Base-by-base conservation (phyloP, 176 grass and related monocot species). In the Phyllostachys edulis region DNA sequence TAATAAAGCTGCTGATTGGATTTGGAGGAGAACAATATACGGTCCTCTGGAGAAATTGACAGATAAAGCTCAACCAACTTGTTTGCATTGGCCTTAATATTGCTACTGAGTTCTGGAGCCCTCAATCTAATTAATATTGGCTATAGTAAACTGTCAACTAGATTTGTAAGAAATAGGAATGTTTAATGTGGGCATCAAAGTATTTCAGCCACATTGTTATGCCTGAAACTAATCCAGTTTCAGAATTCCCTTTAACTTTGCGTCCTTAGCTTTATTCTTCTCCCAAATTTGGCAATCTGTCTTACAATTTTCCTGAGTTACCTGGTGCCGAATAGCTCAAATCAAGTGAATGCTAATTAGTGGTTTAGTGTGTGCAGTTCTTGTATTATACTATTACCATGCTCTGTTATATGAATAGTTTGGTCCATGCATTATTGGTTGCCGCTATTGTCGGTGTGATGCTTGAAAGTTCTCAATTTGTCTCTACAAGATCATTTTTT, bases 131-230 rank as follows among this genome's bases (percentile, higher is more conserved):
- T 56, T 73, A 51, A 67, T 56, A 15, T 47, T 50, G 38, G 23
- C 36, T 66, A 45, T 37, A 46, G 38, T 63, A 55, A 40, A 34
- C 16, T 71, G 11, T 72, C 29, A 65, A 59, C 17, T 40, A 40
- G 46, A 11, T 44, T 71, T 57, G 37, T 90, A 20, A 11, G 55
- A 85, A 82, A 39, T 90, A 46, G n/a, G 56, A 82, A 78, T 54
- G n/a, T 72, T 84, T 18, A 20, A 56, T 61, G 50, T 21, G 36
- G 27, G 63, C 21, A 76, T 81, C 42, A 52, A 63, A 55, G 47
- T 62, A 41, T 42, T 39, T 14, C 55, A 17, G 45, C 11, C 2
- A 46, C 45, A 39, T 23, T 79, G 27, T 67, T n/a, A 21, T 73
- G 20, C 15, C 15, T 73, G 39, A 39, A 47, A 44, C 24, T 64